These are phyloP conservation scores for Saccharomycopsis amapae DNA, from an alignment of 805 yeast genomes.

Conservation along the genomic window DNA sequence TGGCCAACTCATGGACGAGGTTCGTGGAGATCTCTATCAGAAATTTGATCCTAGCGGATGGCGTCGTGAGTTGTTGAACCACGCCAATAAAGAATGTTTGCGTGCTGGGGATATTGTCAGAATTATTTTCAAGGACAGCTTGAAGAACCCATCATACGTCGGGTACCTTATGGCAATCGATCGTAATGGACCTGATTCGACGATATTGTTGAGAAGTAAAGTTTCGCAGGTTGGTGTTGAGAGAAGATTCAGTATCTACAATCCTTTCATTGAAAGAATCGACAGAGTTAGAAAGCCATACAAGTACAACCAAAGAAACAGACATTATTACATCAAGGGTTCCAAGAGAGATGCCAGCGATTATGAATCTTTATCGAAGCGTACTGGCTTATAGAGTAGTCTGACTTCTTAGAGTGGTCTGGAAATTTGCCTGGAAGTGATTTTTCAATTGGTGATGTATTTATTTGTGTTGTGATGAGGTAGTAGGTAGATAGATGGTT, in stretches of 20 bases:
- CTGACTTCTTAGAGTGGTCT: background rate
- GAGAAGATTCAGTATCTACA: constrained; percentile 68
- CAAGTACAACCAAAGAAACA: constrained; percentile 69
- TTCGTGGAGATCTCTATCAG: constrained; percentile 44
- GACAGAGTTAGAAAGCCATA: constrained; percentile 72
- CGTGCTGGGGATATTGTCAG: constrained; percentile 79
- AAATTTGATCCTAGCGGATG: constrained; percentile 67
- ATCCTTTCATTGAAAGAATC: constrained; percentile 68
- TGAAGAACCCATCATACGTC: constrained; percentile 53
- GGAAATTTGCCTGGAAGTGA: too few relatives aligned
- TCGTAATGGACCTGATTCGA: constrained; percentile 64
- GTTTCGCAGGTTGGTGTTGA: constrained; percentile 82
- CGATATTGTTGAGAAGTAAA: constrained; percentile 76
- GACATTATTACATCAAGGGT: constrained; percentile 85
- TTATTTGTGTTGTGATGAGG: too few relatives aligned
- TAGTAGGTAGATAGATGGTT: too few relatives aligned
- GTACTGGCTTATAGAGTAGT: too few relatives aligned
- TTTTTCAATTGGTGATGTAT: too few relatives aligned
- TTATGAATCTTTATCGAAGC: constrained; percentile 34
- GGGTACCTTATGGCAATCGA: constrained; percentile 79
- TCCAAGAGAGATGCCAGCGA: constrained; percentile 71
- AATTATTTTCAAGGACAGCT: constrained; percentile 56
- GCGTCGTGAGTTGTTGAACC: constrained; percentile 50
- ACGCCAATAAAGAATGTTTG: constrained; percentile 37
- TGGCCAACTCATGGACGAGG: constrained; percentile 16